These are phyloP conservation scores for Phytopythium delawarense DNA, from an alignment of 352 stramenopile species.

Conservation along the genomic window DNA sequence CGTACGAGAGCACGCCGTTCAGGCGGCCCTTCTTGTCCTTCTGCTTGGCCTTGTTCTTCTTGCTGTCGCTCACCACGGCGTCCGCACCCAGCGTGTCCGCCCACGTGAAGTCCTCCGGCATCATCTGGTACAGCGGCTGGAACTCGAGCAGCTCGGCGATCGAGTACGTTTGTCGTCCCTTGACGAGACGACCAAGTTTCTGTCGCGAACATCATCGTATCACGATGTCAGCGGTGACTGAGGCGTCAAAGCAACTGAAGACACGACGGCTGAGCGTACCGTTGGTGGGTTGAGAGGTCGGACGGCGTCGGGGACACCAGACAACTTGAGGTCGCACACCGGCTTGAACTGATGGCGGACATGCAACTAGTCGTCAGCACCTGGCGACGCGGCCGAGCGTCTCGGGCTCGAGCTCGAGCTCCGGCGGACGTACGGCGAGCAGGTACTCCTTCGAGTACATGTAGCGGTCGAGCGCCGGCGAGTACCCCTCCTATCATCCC, in stretches of 20 bases:
- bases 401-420: no score
- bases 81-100: conserved; percentile 55
- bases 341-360: conserved; percentile 39
- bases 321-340: conserved; percentile 40
- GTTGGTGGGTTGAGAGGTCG: conserved; percentile 32
- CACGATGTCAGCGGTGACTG: conserved; percentile 6
- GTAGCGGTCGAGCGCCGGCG: conserved; percentile 28
- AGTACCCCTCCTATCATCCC: conserved; percentile 24
- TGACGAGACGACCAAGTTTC: conserved; percentile 38
- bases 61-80: conserved; percentile 45
- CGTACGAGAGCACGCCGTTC: conserved; percentile 44
- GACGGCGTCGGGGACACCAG: conserved; percentile 41
- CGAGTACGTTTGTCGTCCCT: conserved; percentile 54
- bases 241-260: neutral
- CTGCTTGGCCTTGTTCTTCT: conserved; percentile 32
- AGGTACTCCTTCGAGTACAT: conserved; percentile 70
- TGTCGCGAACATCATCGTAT: conserved; percentile 6
- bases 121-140: conserved; percentile 62
- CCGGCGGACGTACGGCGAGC: conserved; percentile 22
- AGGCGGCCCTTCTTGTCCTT: conserved; percentile 41
- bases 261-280: conserved; percentile 13
- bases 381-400: neutral
- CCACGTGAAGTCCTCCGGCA: conserved; percentile 58
- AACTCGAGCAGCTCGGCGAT: conserved; percentile 71
- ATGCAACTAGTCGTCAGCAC: conserved; percentile 3